A percentile compares a stretch with the other conserved stretches of the same genome.
phyloP scores from a whole-genome alignment of 768 basidiomycete species.

The Calocybe gangraenosa region DNA sequence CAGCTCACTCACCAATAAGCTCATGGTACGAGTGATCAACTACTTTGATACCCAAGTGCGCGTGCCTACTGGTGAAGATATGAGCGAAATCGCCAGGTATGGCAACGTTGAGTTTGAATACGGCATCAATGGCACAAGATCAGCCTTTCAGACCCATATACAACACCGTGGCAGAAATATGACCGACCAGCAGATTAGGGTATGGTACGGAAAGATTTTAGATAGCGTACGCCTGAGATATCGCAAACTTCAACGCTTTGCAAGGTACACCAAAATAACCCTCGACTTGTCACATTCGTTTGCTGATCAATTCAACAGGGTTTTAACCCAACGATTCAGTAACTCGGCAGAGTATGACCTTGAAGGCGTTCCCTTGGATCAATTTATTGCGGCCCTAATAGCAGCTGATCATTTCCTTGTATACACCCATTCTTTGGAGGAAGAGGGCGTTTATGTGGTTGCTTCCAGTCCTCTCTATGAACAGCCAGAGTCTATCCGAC shows the following conservation, averaged over 20 bases:
- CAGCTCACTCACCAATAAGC: constrained; percentile 88
- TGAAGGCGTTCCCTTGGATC: constrained; percentile 66
- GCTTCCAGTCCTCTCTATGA: constrained; percentile 75
- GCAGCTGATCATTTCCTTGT: constrained; percentile 91
- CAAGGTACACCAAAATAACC: constrained; percentile 69
- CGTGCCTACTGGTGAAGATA: constrained; percentile 51
- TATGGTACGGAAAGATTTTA: constrained; percentile 91
- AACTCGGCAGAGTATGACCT: constrained; percentile 91
- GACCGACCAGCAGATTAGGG: constrained; percentile 77
- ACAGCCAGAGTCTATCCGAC: constrained; percentile 69
- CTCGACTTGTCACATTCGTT: neutral
- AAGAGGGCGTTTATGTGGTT: constrained; percentile 89
- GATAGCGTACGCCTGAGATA: constrained; percentile 90
- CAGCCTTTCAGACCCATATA: constrained; percentile 30
- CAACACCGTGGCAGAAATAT: constrained; percentile 44
- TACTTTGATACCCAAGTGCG: constrained; percentile 95
- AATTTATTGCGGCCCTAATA: constrained; percentile 76
- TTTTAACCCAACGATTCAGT: constrained; percentile 81
- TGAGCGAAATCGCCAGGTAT: constrained; percentile 19
- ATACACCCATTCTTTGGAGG: constrained; percentile 82
- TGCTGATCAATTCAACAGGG: constrained; percentile 31
- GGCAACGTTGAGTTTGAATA: constrained; percentile 15
- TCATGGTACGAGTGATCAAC: constrained; percentile 89
- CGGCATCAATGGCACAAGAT: constrained; percentile 20
- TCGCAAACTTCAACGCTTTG: constrained; percentile 91